phyloP scores from a whole-genome alignment of 2,329 filamentous ascomycete genomes.

The Exophiala sideris region DNA sequence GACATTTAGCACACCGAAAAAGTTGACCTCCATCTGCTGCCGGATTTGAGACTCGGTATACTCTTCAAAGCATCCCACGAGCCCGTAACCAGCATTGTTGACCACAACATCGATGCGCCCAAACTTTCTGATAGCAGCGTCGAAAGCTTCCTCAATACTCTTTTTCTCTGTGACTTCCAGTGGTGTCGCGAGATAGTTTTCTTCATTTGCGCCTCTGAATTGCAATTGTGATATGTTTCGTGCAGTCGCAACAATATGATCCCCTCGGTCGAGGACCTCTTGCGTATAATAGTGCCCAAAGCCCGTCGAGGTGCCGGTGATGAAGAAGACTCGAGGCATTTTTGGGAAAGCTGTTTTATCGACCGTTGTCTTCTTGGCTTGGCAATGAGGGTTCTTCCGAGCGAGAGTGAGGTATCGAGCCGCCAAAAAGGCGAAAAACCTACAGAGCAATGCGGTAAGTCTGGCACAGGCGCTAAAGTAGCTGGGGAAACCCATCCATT shows the following conservation, averaged over 20 bases:
- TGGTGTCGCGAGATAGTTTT: neutral
- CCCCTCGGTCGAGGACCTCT: neutral
- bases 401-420: too few species aligned
- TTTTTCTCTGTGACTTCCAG: neutral
- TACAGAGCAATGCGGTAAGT: too few species aligned
- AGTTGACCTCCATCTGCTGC: constrained; percentile 23
- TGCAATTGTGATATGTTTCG: neutral
- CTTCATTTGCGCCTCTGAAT: neutral
- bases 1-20: constrained; percentile 23
- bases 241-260: neutral
- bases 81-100: constrained; percentile 30
- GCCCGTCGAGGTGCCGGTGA: too few species aligned
- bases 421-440: too few species aligned
- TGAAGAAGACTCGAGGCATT: too few species aligned
- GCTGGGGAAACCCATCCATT: too few species aligned
- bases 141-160: neutral
- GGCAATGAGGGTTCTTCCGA: too few species aligned
- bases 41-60: constrained; percentile 20
- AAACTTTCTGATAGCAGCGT: neutral
- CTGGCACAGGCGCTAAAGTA: too few species aligned
- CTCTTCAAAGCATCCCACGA: constrained; percentile 19
- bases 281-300: too few species aligned
- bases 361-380: too few species aligned
- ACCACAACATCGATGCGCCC: constrained; percentile 29
- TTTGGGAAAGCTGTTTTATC: too few species aligned